Evolutionary conservation across 306 rosid genomes (phyloP), one percentile per base, ranked within the genome.

Genomic region (Styphnolobium japonicum): DNA sequence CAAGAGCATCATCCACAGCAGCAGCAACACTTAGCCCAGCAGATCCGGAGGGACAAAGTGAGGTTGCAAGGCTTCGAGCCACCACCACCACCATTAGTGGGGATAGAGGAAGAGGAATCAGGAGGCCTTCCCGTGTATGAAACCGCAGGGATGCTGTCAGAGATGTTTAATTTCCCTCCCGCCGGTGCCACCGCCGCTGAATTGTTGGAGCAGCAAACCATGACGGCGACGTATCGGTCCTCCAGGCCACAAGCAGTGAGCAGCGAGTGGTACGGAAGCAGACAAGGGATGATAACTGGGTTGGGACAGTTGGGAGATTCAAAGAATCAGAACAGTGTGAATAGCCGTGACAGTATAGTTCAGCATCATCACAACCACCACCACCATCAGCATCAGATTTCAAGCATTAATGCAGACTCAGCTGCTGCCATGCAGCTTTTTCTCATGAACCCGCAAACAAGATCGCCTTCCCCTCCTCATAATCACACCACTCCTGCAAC

Each of bases 371-470:
- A 48, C 14, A 63, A 33, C 11, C 48, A 18, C 31, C 51, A 57
- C 1, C 87, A 88, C 2, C 84, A 80, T 5, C 86, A 77, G 2
- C 81, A 73, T 14, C 96, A 86, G 86, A 90, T 91, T 74, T 67
- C 94, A 40, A 49, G 79, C 58, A 91, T 94, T 22, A 95, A 91
- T 89, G 92, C 91, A 1, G 97, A 91, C 52, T 88, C 98, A 15
- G 98, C 97, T 0, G 94, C 97, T 5, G 98, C 99, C 92, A 96
- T 96, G 99, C 99, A 96, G 56, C 96, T 96, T 68, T 95, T 93
- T 71, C 84, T 93, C 3, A 93, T 90, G 97, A 93, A 93, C 64
- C 98, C 99, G 25, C 89, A 88, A 10, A 88, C 86, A 4, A 87
- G 93, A 71, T 89, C 97, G 34, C 91, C 98, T 27, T 86, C 97